Base-by-base conservation (phyloP, 2,329 filamentous ascomycete genomes). In the Pseudodiploospora longispora region DNA sequence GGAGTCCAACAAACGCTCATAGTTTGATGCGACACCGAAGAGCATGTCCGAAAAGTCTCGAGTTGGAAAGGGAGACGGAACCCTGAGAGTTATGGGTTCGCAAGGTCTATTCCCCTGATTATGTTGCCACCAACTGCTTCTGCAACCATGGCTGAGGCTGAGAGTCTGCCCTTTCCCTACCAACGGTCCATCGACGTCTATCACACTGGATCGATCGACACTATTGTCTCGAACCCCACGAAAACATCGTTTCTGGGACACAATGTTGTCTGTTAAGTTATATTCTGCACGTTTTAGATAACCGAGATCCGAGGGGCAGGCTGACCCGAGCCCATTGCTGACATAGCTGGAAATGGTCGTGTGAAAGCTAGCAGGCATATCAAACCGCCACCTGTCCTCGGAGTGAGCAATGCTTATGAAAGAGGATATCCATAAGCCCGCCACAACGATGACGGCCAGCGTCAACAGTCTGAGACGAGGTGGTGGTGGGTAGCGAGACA, bases 21-120 rank as follows among this genome's bases (percentile, higher is more conserved):
- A 63, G 6, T 65, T 71, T 27, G 76, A 79, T 1, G 77, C 74
- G 4, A 81, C 68, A 44, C 76, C 78, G 48, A 82, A 81, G 45
- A 77, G 59, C 37, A 80, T 66, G 41, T 79, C 68, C 0, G 66
- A 61, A 49, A 76, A 75, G 6, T 65, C 64, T 30, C 60, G 52
- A 30, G 56, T 54, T 0, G 70, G 67, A 40, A 69, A 69, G 1
- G 70, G 65, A 0, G 53, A 51, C 1, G 75, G 69, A 1, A 80
- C 73, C 4, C 63, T 54, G 6, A 81, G 55, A 0, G 61, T 53
- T 12, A 81, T 58, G 2, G 70, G 64, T 9, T 75, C 65, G 50
- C 69, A 64, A 2, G 44, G 37, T 8, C 35, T 33, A 19, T 19
- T 19, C 3, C 19, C 19, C 19, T 19, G 19, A 19, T 19, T 3